Percentiles rank a stretch among this genome's conserved stretches.
Evolutionary conservation across 164 flowering plant genomes (phyloP).

Genomic region (Nymphaea colorata): DNA sequence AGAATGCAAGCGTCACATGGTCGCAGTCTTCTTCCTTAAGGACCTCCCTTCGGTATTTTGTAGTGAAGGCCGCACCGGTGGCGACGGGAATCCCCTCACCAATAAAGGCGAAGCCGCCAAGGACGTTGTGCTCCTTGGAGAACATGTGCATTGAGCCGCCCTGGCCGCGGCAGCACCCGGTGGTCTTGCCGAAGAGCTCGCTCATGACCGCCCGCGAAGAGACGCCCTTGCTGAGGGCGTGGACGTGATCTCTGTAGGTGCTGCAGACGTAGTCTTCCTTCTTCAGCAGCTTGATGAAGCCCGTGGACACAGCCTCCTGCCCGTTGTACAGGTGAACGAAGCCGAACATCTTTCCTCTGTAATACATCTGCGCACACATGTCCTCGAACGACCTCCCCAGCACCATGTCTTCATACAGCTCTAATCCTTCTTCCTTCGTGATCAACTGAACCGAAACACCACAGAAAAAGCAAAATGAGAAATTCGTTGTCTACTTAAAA

Average conservation of each 20-base stretch:
- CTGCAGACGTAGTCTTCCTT: slow-evolving; percentile 64
- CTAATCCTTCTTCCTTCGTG: slow-evolving; percentile 71
- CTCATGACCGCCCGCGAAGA: slow-evolving; percentile 81
- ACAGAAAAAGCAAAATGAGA: not conserved
- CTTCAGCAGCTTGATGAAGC: slow-evolving; percentile 77
- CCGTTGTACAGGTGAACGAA: slow-evolving; percentile 93
- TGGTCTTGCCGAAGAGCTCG: slow-evolving; percentile 84
- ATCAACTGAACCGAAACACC: slow-evolving; percentile 36
- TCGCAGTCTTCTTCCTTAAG: slow-evolving; percentile 59
- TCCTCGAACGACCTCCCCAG: slow-evolving; percentile 84
- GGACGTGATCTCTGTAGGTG: slow-evolving; percentile 90
- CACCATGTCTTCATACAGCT: slow-evolving; percentile 67
- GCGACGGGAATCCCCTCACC: slow-evolving; percentile 97
- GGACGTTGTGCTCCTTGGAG: slow-evolving; percentile 72
- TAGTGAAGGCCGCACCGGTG: slow-evolving; percentile 83
- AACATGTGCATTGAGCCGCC: slow-evolving; percentile 99
- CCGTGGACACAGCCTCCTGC: slow-evolving; percentile 90
- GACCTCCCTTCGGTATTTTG: slow-evolving; percentile 70
- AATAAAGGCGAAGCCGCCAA: slow-evolving; percentile 96
- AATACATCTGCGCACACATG: slow-evolving; percentile 98
- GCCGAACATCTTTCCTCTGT: slow-evolving; percentile 94
- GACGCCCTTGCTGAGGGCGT: slow-evolving; percentile 83
- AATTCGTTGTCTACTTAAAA: no score
- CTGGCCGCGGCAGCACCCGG: slow-evolving; percentile 92
- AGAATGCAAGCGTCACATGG: slow-evolving; percentile 72